Base-by-base conservation (phyloP, 345 rosid genomes). In the Gossypium turneri region DNA sequence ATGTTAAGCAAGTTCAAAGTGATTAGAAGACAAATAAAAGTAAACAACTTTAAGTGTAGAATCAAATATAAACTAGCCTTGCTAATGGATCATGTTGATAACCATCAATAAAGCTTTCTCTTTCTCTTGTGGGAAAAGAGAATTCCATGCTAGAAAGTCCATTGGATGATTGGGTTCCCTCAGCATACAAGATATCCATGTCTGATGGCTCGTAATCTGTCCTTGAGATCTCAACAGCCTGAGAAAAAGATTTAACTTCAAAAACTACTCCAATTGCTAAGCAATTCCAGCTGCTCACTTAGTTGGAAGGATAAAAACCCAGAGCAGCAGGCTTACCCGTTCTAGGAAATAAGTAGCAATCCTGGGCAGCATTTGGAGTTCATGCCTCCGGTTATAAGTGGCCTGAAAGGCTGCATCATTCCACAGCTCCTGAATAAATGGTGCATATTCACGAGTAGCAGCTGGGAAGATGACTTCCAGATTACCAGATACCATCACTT, bases 191-290 rank as follows among this genome's bases (percentile, higher is more conserved):
- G 77, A 92, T 87, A 82, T 95, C 99, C 86, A 84, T 82, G 22
- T 95, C 91, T 27, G 96, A 87, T 57, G 98, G 98, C 76, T 82
- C 84, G 44, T 91, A 95, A 72, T 84, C 90, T 74, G 86, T 57
- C 81, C 80, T 91, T 48, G 88, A 88, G 77, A 92, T 82, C 85
- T 90, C 99, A 73, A 80, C 86, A 79, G 94, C 93, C 99, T 94
- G 85, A 17, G 62, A 57, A 51, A 67, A 79, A 76, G 51, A 70
- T 59, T 59, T 29, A 27, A 43, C 38, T 76, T 57, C 41, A 34
- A 34, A 76, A 51, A 64, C 57, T 1, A 67, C 27, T 15, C 16
- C 12, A 48, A 9, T 67, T 13, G 72, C 12, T 48, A 48, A 48
- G 41, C 7, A 34, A 34, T 34, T 34, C 41, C 41, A 34, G 41